Base-by-base conservation (phyloP, 139 green algal genomes). In the Astrephomene gubernaculifera region DNA sequence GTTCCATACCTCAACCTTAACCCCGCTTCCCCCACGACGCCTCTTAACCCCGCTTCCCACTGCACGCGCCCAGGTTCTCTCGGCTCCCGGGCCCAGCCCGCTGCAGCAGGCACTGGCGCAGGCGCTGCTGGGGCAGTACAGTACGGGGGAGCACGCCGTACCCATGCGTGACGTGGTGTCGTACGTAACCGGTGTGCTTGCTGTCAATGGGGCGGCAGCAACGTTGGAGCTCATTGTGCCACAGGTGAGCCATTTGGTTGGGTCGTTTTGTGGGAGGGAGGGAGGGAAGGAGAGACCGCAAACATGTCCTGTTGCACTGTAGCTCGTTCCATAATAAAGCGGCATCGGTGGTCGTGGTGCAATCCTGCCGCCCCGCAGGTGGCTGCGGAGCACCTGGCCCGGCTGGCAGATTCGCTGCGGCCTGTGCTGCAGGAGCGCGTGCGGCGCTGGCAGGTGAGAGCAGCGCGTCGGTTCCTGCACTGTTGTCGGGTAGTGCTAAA, bases 101-200 rank as follows among this genome's bases (percentile, higher is more conserved):
- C 31, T 88, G 68, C 79, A 83, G 74, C 72, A 85, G 75, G 84
- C 87, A 64, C 78, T 93, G 85, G 84, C 90, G 52, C 81, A 90
- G 64, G 81, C 85, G 36, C 71, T 93, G 75, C 57, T 91, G 9
- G 81, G 83, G 35, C 84, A 90, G 86, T 92, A 92, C 83, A 87
- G 71, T 64, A 92, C 89, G 39, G 83, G 85, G 25, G 89, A 92
- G 53, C 79, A 79, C 38, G 71, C 86, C 4, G 83, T 92, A 33
- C 71, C 83, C 25, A 71, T 90, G 73, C 72, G 79, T 14, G 87
- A 90, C 35, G 81, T 87, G 71, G 81, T 85, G 54, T 64, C 72
- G 24, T 90, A 81, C 65, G 72, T 86, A 33, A 67, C 74, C 29
- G 74, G 82, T 22, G 53, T 84, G 57, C 54, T 90, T 53, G 74